Base-by-base conservation (phyloP, 768 basidiomycete genomes). In the Kondoa subrosea region DNA sequence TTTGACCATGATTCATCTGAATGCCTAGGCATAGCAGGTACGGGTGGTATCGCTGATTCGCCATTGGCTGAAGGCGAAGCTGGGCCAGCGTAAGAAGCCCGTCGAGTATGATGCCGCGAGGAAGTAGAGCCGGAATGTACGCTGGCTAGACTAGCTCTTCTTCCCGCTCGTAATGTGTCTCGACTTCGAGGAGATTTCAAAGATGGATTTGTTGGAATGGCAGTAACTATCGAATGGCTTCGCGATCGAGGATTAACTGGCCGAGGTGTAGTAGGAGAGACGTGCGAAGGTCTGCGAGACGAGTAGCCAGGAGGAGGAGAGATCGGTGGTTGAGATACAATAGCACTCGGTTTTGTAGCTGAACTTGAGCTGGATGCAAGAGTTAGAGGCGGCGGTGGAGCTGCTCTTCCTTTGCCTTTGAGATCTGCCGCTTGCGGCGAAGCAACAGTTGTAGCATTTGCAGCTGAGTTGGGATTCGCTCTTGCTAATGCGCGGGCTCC, bases 341-440 rank as follows among this genome's bases (percentile, higher is more conserved):
- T 34, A 26, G 26, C n/a, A 15, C 58, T 4, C 16, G 64, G 3
- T 2, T 3, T 26, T 25, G 27, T 3, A n/a, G 4, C 25, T 4
- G 30, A 12, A 27, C 32, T 32, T n/a, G 50, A 26, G 32, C 2
- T 29, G 29, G 58, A 60, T 15, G 25, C 58, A 15, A 34, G 64
- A 2, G 17, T 3, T 26, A 50, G 27, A 15, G 32, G 4, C 25
- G n/a, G 30, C 15, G 33, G 63, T 32, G 34, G 50, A 26, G 32
- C 2, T 29, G 29, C 68, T 33, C 59, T 66, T 3, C 50, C 68
- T 68, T 68, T 68, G 60, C 67, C 67, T 56, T 68, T 69, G 3
- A 50, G 15, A 40, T 34, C 31, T 16, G 4, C 64, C 63, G 67
- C 14, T 26, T 34, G 2, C 30, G 16, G 17, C 31, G 64, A 15